A percentile compares a stretch with the other conserved stretches of the same genome.
These are phyloP conservation scores for Coniophora puteana DNA, from an alignment of 1,284 basidiomycete genomes.

Conservation along the genomic window DNA sequence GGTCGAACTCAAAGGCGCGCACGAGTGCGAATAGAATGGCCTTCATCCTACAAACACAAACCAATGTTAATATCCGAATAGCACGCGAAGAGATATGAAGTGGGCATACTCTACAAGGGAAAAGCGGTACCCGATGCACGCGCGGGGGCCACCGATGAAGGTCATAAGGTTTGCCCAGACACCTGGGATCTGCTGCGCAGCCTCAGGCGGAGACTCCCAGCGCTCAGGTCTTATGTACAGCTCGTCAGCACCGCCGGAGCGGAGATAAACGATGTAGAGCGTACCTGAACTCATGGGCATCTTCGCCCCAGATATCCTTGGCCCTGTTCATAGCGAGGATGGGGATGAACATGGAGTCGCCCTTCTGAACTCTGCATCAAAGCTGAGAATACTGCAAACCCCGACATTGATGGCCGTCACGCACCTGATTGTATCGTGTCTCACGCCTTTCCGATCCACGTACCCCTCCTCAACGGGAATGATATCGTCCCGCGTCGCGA, in stretches of 20 bases:
- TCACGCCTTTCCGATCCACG: slow-evolving; percentile 36
- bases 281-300: slow-evolving; percentile 62
- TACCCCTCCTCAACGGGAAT: slow-evolving; percentile 50
- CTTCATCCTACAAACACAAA: slow-evolving; percentile 44
- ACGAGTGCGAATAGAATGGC: slow-evolving; percentile 56
- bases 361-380: slow-evolving; percentile 39
- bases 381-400: too few species aligned
- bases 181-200: slow-evolving; percentile 47
- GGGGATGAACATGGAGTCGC: slow-evolving; percentile 60
- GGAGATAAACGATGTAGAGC: slow-evolving; percentile 18
- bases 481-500: slow-evolving; percentile 48
- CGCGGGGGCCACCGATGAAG: slow-evolving; percentile 60
- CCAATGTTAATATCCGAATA: too few species aligned
- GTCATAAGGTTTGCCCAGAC: slow-evolving; percentile 63
- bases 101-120: slow-evolving; percentile 61
- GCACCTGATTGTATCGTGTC: slow-evolving; percentile 24
- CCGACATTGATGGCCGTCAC: too few species aligned
- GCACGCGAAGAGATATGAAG: neutral
- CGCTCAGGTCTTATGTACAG: slow-evolving; percentile 50
- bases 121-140: slow-evolving; percentile 73
- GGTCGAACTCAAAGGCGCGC: slow-evolving; percentile 53
- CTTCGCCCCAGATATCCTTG: slow-evolving; percentile 61
- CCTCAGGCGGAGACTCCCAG: slow-evolving; percentile 42
- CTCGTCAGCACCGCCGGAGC: slow-evolving; percentile 19
- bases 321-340: slow-evolving; percentile 64